A percentile compares a stretch with the other conserved stretches of the same genome.
Evolutionary conservation across 2,329 filamentous ascomycete genomes (phyloP).

Genomic region (Zymoseptoria tritici): DNA sequence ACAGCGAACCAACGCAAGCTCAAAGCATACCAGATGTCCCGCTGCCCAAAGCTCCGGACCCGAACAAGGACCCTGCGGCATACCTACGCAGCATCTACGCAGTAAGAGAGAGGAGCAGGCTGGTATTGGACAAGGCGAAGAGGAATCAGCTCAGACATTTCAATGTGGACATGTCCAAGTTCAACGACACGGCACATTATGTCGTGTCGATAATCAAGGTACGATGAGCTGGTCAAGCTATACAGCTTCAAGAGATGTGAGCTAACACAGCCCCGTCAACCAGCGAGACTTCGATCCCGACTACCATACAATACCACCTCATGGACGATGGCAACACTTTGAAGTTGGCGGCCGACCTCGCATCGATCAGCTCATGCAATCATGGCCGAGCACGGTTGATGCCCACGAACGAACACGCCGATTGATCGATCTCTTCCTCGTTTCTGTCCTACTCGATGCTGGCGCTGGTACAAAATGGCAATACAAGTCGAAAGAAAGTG

Average conservation of each 20-base stretch:
- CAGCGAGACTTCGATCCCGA: constrained; percentile 64
- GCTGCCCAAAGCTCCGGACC: constrained; percentile 78
- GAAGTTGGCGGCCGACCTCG: constrained; percentile 70
- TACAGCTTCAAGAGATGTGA: background rate
- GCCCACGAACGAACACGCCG: constrained; percentile 66
- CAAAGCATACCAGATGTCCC: constrained; percentile 55
- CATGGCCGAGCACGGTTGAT: constrained; percentile 63
- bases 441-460: constrained; percentile 77
- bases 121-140: constrained; percentile 70
- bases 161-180: constrained; percentile 78
- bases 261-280: background rate
- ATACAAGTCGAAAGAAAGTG: constrained; percentile 87
- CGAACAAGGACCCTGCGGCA: constrained; percentile 75
- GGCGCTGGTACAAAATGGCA: constrained; percentile 86
- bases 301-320: constrained; percentile 70
- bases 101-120: constrained; percentile 68
- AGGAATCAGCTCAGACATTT: constrained; percentile 76
- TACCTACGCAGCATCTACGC: constrained; percentile 87
- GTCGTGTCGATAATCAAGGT: constrained; percentile 95
- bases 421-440: constrained; percentile 67
- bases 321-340: constrained; percentile 80
- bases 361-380: constrained; percentile 61
- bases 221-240: constrained; percentile 11
- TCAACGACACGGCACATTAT: constrained; percentile 74
- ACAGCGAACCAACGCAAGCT: constrained; percentile 36